Percentiles rank a stretch among this genome's conserved stretches.
Conservation (phyloP, 441 rosid species). For the Isatis lusitanica region DNA sequence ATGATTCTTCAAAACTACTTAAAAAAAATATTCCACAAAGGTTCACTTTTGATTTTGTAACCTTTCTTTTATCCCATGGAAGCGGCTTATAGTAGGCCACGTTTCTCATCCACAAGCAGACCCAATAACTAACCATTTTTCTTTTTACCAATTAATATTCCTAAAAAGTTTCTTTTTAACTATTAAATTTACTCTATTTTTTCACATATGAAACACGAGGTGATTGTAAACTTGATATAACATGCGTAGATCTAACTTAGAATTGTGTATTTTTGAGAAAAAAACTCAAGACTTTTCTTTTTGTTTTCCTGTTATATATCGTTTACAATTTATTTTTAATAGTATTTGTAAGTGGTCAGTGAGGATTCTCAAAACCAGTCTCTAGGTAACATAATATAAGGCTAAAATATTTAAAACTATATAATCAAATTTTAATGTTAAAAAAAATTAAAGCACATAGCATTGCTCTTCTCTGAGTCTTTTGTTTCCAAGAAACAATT, state of each 20-base stretch:
- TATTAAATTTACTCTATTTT: background rate
- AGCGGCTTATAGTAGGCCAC: conserved; percentile 9
- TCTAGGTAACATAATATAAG: too few species aligned
- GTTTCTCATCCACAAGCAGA: background rate
- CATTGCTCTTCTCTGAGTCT: background rate
- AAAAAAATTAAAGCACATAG: too few species aligned
- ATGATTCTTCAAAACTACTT: background rate
- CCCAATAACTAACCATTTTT: background rate
- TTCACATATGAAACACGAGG: background rate
- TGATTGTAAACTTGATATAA: background rate
- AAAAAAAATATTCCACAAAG: background rate
- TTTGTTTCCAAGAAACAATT: background rate
- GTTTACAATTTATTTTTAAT: background rate
- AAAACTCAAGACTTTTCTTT: too few species aligned
- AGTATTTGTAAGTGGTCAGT: background rate
- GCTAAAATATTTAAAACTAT: too few species aligned
- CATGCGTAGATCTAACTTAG: background rate
- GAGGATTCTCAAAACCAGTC: too few species aligned
- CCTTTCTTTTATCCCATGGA: background rate
- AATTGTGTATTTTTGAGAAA: too few species aligned
- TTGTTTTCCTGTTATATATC: background rate
- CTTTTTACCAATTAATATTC: background rate
- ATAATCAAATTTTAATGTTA: too few species aligned
- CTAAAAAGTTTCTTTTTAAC: background rate
- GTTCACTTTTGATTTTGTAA: background rate